Evolutionary conservation across 192 early-diverging fungal genomes (phyloP), one percentile per base, ranked within the genome.

Genomic region (Phlyctochytrium bullatum): DNA sequence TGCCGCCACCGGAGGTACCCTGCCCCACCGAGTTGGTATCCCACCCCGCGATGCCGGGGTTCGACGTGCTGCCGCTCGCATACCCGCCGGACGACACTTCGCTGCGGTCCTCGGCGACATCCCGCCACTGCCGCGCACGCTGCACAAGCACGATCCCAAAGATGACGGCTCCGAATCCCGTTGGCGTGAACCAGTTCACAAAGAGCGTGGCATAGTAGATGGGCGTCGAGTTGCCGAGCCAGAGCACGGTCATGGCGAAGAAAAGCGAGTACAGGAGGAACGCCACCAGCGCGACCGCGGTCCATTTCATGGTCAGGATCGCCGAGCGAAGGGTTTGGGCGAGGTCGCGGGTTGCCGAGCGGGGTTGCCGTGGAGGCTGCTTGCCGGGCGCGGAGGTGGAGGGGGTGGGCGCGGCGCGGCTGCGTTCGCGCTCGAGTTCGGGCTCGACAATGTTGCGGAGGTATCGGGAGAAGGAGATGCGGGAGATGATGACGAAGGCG

Each of bases 201-300:
- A 28, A 14, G 6, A 57, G 27, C 14, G 54, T 57, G 4, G 25
- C 10, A 25, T 20, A 57, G 27, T 57, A 57, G 27, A 57, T 57
- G 27, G 27, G 20, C 4, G 10, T 28, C 14, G 54, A 6, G 14
- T 57, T 25, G 6, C 54, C 54, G 25, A 57, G 25, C 12, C 6
- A 57, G 4, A 57, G 54, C 16, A 57, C 12, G 54, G 27, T 10
- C 12, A 27, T 10, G 6, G 54, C 54, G 54, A 57, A 57, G 10
- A 57, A 25, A 25, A 57, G 12, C 12, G 54, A 57, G 54, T 57
- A 57, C 12, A 57, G 12, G 54, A 57, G 54, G 27, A 57, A 57
- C 14, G 25, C 27, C 12, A 14, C 14, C 12, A 57, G 10, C 14
- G 20, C 10, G 54, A 57, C 4, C 4, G 27, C 12, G 54, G 27